These are phyloP conservation scores for Bombardia bombarda DNA, from an alignment of 495 filamentous ascomycete species.

Conservation along the genomic window DNA sequence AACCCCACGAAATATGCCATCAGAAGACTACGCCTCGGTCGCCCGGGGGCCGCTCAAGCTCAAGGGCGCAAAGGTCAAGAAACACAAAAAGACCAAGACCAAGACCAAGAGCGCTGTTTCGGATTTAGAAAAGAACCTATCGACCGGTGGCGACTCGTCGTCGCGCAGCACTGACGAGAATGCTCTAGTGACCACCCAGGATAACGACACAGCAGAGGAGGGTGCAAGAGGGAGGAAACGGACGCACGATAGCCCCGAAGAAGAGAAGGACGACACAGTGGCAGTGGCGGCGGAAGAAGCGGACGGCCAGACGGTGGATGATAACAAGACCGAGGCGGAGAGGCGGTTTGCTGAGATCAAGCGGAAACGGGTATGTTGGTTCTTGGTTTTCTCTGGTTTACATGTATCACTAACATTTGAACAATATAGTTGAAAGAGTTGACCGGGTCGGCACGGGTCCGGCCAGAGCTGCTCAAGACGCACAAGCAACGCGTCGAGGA, in stretches of 20 bases:
- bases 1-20: conserved; percentile 36
- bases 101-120: conserved; percentile 15
- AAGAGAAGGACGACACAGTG: neutral
- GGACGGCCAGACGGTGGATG: conserved; percentile 8
- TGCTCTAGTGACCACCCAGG: neutral
- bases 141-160: neutral
- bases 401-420: neutral
- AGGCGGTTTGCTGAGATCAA: conserved; percentile 68
- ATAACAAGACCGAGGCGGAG: conserved; percentile 79
- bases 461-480: conserved; percentile 74
- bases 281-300: neutral
- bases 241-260: neutral
- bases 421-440: conserved; percentile 57
- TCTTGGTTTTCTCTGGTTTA: neutral
- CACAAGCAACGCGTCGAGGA: conserved; percentile 97
- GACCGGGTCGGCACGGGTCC: conserved; percentile 34
- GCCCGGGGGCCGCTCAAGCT: conserved; percentile 67
- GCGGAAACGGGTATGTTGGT: conserved; percentile 61
- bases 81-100: conserved; percentile 35
- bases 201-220: neutral
- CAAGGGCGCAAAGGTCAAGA: conserved; percentile 61
- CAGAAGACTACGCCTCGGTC: conserved; percentile 62
- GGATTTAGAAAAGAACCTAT: conserved; percentile 1
- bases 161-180: neutral
- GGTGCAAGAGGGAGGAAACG: neutral